Conservation (phyloP, 345 rosid species). For the Arabidopsis suecica region DNA sequence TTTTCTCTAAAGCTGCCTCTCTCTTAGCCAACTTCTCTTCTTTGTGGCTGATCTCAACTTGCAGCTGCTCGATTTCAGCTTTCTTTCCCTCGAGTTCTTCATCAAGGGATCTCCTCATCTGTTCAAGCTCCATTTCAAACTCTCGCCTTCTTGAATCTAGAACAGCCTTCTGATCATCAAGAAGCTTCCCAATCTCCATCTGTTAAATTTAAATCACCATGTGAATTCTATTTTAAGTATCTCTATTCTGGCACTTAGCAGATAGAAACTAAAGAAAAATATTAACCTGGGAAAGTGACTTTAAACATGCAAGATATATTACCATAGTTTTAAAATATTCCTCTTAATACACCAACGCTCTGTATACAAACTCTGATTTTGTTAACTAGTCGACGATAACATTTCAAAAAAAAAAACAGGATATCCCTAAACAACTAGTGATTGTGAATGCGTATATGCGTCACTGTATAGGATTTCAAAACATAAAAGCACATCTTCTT, state of each 20-base stretch:
- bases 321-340: background rate
- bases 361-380: background rate
- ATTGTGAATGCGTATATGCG: background rate
- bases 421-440: background rate
- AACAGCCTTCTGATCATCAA: slow-evolving; percentile 66
- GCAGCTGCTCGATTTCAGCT: slow-evolving; percentile 54
- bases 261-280: background rate
- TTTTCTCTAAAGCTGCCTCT: slow-evolving; percentile 61
- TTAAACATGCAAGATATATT: background rate
- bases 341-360: background rate
- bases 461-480: background rate
- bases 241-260: slow-evolving; percentile 5
- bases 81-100: slow-evolving; percentile 61
- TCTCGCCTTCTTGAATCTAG: slow-evolving; percentile 60
- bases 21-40: slow-evolving; percentile 63
- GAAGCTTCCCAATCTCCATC: slow-evolving; percentile 68
- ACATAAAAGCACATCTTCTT: background rate
- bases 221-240: slow-evolving; percentile 4
- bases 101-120: slow-evolving; percentile 62
- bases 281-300: background rate
- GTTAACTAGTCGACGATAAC: background rate
- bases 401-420: slow-evolving; percentile 1
- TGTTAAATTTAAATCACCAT: slow-evolving; percentile 37
- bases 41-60: slow-evolving; percentile 56
- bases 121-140: slow-evolving; percentile 64